phyloP scores from a whole-genome alignment of 179 eudicot species.

The Silene coronaria region DNA sequence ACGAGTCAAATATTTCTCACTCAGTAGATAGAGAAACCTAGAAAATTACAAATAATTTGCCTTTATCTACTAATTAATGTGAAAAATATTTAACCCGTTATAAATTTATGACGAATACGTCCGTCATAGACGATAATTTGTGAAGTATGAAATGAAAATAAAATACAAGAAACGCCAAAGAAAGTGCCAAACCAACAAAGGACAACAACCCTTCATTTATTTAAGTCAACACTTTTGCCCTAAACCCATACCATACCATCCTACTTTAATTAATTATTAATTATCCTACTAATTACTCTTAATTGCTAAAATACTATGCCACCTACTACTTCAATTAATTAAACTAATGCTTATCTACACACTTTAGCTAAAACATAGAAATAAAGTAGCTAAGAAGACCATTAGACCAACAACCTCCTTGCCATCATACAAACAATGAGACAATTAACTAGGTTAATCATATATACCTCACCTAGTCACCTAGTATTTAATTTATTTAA shows the following conservation, averaged over 20 bases:
- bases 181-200: conserved; percentile 24
- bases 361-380: background rate
- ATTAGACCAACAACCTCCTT: background rate
- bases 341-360: background rate
- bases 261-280: background rate
- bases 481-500: no score
- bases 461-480: no score
- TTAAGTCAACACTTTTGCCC: conserved; percentile 24
- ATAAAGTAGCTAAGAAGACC: background rate
- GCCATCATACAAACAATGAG: no score
- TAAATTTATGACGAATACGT: no score
- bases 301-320: background rate
- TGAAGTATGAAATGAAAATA: background rate
- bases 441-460: no score
- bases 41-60: no score
- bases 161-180: conserved; percentile 19
- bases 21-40: no score
- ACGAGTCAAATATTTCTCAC: no score
- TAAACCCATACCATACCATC: conserved; percentile 10
- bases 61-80: no score
- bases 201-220: conserved; percentile 19
- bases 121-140: no score
- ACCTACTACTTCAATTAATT: background rate
- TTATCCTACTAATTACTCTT: background rate
- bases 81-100: no score